Evolutionary conservation across 139 green algal species (phyloP), one percentile per base, ranked within the genome.

Genomic region (Chlorella vulgaris): DNA sequence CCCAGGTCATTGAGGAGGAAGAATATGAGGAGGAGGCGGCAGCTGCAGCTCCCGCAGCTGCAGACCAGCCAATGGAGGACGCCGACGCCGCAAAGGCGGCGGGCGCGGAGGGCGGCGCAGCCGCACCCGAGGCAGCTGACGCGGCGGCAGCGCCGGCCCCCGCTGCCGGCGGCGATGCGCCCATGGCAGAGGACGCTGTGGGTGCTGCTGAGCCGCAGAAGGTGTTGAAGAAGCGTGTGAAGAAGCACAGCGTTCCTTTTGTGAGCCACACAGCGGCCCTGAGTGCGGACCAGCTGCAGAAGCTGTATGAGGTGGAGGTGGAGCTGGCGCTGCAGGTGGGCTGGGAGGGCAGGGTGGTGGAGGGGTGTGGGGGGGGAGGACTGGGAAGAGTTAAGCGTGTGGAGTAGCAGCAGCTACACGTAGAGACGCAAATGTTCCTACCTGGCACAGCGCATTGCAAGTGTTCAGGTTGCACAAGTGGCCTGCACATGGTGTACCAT

Each of bases 1-100:
- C 92, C 26, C 82, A 95, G 78, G 84, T 89, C 33, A 74, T 97
- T 6, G 95, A 98, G 83, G 95, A 97, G 82, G 84, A 95, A 71
- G 95, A 97, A 84, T 83, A 89, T n/a, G 82, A 91, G 84, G 74
- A 80, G 40, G 90, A 92, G 69, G 84, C 87, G 43, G 83, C 69
- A 33, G 77, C 71, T 26, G 80, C 81, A 29, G 74, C 71, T 0
- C 76, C 69, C 7, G 69, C 73, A 19, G 61, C 76, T 4, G 69
- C 62, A 5, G 81, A 85, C 73, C 71, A 82, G 62, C 73, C 74
- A 24, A 85, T 85, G 81, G 83, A 67, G 42, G 83, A 75, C 60
- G 80, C 75, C 21, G 77, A 36, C 13, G 66, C 22, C 68, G n/a
- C 81, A 19, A 86, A 88, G 29, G 93, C 91, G 88, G 89, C 93